Base-by-base conservation (phyloP, 257 asterid species). In the Leptodermis oblonga region DNA sequence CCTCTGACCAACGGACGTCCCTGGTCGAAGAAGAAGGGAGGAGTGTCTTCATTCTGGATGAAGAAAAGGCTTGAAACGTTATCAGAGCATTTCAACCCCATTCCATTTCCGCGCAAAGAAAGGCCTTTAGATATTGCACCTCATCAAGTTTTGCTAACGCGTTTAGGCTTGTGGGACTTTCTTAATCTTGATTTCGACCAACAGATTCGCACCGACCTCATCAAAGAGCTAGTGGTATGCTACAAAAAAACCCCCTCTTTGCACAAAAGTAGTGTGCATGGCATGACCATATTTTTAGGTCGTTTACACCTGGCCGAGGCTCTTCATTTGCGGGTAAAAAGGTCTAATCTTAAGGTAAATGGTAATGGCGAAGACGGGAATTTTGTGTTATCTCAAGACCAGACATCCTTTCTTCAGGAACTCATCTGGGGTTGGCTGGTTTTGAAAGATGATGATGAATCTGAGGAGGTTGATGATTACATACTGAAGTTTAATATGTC, bases 161-260 rank as follows among this genome's bases (percentile, higher is more conserved):
- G 37, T 13, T 18, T 74, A 45, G 78, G 78, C 15, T 33, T 74
- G 17, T 74, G 78, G 78, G 54, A 61, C 30, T 74, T 68, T 34
- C 58, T 74, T 3, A 54, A 74, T 60, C 43, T 74, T 9, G 59
- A 69, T 41, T 74, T 74, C 54, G 51, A 41, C 28, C 42, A n/a
- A 4, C 11, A 31, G 12, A 14, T 74, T 34, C 46, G 52, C 2
- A 8, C 41, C 37, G 78, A 68, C 54, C 20, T 60, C 28, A 60
- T 74, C 13, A 33, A 53, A 52, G 74, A 74, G 66, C 55, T 74
- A 3, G 59, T 74, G 12, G 64, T 28, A 2, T 46, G 3, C 34
- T 74, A 74, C 56, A 63, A 60, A 18, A 15, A 49, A 22, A 0
- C 17, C 22, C 65, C 66, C 15, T 39, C 26, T 36, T 8, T n/a